Evolutionary conservation across 805 yeast species (phyloP).

Genomic region (Teunomyces funiuensis): DNA sequence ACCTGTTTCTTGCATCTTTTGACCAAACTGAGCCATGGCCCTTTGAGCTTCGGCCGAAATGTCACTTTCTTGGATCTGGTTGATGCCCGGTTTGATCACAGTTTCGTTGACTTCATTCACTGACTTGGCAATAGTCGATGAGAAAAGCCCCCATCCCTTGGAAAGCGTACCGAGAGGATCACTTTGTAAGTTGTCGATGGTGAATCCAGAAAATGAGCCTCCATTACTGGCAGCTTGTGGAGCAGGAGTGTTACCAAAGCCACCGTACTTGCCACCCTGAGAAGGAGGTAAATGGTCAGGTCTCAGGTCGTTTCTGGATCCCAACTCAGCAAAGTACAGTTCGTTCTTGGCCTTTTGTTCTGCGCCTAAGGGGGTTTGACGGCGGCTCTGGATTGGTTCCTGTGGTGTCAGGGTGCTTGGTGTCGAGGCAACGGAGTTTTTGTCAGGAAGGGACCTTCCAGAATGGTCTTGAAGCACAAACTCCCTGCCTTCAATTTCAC

Average conservation of each 20-base stretch:
- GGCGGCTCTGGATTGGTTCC: constrained; percentile 40
- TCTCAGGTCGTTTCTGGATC: constrained; percentile 66
- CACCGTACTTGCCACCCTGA: constrained; percentile 90
- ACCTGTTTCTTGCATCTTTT: constrained; percentile 87
- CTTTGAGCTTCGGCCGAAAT: constrained; percentile 76
- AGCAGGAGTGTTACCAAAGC: constrained; percentile 82
- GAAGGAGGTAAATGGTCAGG: constrained; percentile 85
- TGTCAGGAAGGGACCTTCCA: constrained; percentile 41
- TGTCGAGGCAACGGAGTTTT: constrained; percentile 6
- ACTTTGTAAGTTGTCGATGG: constrained; percentile 64
- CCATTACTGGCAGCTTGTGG: constrained; percentile 34
- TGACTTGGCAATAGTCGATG: constrained; percentile 80
- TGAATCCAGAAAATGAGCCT: constrained; percentile 55
- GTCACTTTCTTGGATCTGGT: constrained; percentile 75
- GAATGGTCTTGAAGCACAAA: constrained; percentile 67
- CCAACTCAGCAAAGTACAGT: constrained; percentile 76
- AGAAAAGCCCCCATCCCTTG: constrained; percentile 93
- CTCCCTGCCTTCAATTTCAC: constrained; percentile 69
- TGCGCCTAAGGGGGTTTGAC: constrained; percentile 25
- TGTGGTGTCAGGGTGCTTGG: constrained; percentile 14
- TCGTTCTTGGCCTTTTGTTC: constrained; percentile 64
- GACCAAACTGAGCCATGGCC: constrained; percentile 97
- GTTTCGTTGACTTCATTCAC: constrained; percentile 82
- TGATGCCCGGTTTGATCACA: constrained; percentile 88
- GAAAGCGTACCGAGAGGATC: constrained; percentile 91